Evolutionary conservation across 208 protist species (phyloP).

Genomic region (Trypanosoma caninum): DNA sequence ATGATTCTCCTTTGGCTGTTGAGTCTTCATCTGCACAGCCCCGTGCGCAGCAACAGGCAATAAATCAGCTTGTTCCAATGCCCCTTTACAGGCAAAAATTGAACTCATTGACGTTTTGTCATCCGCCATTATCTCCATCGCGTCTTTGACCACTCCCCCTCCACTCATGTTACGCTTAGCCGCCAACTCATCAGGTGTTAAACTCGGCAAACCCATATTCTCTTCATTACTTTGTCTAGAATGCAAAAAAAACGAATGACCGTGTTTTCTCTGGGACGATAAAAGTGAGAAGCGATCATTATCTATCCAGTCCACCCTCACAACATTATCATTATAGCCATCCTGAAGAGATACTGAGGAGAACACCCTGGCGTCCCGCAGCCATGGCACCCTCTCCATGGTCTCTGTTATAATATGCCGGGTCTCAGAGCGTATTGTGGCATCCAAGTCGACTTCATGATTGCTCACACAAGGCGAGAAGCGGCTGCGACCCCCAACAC

Average conservation of each 20-base stretch:
- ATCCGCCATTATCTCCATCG: no score
- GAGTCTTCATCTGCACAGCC: no score
- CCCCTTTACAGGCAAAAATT: no score
- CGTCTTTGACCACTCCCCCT: background rate
- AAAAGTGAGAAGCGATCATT: constrained; percentile 18
- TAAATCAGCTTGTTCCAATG: no score
- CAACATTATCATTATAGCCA: constrained; percentile 49
- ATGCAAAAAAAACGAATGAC: no score
- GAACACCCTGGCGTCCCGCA: constrained; percentile 64
- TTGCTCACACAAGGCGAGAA: background rate
- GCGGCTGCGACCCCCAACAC: background rate
- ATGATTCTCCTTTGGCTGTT: no score
- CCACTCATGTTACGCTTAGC: background rate
- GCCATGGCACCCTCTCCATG: constrained; percentile 56
- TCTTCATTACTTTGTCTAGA: background rate
- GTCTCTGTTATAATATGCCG: constrained; percentile 32
- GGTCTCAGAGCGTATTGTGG: constrained; percentile 26
- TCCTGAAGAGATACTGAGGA: constrained; percentile 46
- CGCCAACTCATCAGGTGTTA: background rate
- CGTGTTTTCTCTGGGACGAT: constrained; percentile 5
- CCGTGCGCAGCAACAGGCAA: no score
- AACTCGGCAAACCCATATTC: background rate
- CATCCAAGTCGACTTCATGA: constrained; percentile 26
- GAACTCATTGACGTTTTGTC: no score
- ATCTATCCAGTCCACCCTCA: constrained; percentile 45